Base-by-base conservation (phyloP, 306 rosid species). In the Casuarina glauca region DNA sequence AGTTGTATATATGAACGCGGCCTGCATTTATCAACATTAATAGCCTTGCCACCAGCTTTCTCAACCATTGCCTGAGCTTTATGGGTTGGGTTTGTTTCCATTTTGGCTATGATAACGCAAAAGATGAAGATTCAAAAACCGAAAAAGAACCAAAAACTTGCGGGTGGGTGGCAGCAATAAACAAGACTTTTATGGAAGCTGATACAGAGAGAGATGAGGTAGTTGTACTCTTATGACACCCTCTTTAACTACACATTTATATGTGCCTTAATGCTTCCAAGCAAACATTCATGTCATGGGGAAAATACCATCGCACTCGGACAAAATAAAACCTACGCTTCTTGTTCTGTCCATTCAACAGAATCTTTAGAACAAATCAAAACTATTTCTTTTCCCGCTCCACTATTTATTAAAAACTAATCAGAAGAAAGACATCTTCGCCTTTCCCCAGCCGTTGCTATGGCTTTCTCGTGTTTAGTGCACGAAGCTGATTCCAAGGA, bases 231-330 rank as follows among this genome's bases (percentile, higher is more conserved):
- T 82, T 63, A 84, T 82, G 89, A 79, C 82, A 76, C 68, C 75
- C 83, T 85, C 86, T 85, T 85, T 88, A 85, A 86, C 83, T 61
- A 42, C 45, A 54, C 90, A 90, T 84, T 86, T 78, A 90, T 84
- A 78, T 76, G 71, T 39, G 69, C 76, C 79, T 66, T 61, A 79
- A 82, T 83, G 85, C 71, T 79, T 81, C 73, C 88, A 77, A 82
- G 87, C 96, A 93, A 89, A 93, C 97, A 93, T 93, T 90, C 97
- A 93, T 88, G 81, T 86, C 91, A 78, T 78, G 64, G 88, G 92
- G 85, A 88, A 26, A 85, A 76, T 83, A 75, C 85, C 81, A 78
- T n/a, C 82, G 72, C 74, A 73, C 78, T 80, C 19, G 79, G 39
- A 67, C 72, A 80, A 48, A 46, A 50, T 52, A 68, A n/a, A 26